Evolutionary conservation across 805 yeast genomes (phyloP).

Genomic region (Isabelozyma rhagii): DNA sequence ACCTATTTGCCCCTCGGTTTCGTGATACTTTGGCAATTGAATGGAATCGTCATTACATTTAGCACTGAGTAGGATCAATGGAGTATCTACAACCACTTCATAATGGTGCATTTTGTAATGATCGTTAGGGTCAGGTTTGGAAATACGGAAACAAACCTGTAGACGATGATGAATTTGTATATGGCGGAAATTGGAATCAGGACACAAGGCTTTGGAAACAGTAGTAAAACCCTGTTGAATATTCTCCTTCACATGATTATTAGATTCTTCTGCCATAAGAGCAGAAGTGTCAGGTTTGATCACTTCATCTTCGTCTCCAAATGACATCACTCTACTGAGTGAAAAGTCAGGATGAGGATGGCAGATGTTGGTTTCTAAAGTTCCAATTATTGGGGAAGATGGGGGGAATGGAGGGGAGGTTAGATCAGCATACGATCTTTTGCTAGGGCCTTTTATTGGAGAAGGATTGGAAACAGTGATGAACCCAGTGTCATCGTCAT

Average conservation of each 20-base stretch:
- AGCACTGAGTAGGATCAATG: constrained; percentile 48
- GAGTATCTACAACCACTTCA: constrained; percentile 79
- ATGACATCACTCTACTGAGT: not conserved
- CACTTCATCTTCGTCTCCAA: constrained; percentile 11
- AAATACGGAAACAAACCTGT: constrained; percentile 67
- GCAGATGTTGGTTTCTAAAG: constrained; percentile 36
- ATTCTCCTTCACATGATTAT: constrained; percentile 18
- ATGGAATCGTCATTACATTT: constrained; percentile 39
- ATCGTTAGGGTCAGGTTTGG: constrained; percentile 53
- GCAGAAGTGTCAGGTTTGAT: constrained; percentile 29
- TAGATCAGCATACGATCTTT: not conserved
- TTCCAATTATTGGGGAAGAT: constrained; percentile 36
- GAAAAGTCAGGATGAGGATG: constrained; percentile 14
- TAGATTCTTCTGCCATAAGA: constrained; percentile 24
- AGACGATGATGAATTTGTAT: constrained; percentile 63
- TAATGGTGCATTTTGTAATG: constrained; percentile 60
- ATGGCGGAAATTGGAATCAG: constrained; percentile 64
- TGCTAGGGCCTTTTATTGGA: constrained; percentile 4
- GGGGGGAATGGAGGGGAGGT: constrained; percentile 11
- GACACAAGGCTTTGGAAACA: constrained; percentile 44
- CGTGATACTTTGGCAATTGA: constrained; percentile 40
- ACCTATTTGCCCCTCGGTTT: constrained; percentile 10
- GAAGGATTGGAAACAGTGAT: not conserved
- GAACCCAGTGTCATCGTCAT: constrained; percentile 7
- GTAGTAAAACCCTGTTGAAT: constrained; percentile 34